These are phyloP conservation scores for Citrus sinensis DNA, from an alignment of 345 rosid species.

Conservation along the genomic window DNA sequence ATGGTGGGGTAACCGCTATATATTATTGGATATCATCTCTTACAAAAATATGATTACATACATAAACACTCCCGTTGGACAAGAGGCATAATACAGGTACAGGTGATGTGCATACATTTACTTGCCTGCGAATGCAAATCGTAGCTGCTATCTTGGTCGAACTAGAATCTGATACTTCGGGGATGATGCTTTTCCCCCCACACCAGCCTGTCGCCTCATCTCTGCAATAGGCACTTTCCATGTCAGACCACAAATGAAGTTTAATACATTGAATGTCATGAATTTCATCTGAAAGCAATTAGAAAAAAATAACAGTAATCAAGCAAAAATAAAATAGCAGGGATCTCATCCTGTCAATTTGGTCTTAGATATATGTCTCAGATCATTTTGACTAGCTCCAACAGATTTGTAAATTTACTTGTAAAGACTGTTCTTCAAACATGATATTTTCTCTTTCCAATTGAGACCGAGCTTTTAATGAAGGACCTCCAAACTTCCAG, in stretches of 20 bases:
- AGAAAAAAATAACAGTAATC: background rate
- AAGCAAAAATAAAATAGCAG: background rate
- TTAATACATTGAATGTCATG: background rate
- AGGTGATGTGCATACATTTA: constrained; percentile 34
- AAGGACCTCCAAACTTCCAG: background rate
- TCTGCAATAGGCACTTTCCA: constrained; percentile 47
- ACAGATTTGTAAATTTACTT: background rate
- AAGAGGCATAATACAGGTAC: constrained; percentile 15
- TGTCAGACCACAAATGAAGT: background rate
- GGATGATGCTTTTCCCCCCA: constrained; percentile 55
- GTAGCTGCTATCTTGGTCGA: constrained; percentile 51
- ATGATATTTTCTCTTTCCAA: background rate
- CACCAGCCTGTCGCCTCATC: constrained; percentile 57
- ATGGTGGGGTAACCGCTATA: constrained; percentile 16
- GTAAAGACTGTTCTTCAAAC: background rate
- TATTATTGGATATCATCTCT: constrained; percentile 31
- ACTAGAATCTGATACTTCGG: constrained; percentile 44
- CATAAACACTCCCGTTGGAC: constrained; percentile 22
- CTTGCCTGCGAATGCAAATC: constrained; percentile 46
- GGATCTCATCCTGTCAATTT: background rate
- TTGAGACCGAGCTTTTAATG: background rate
- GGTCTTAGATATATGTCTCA: background rate
- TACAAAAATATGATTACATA: constrained; percentile 19
- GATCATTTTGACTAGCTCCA: background rate
- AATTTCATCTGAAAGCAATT: background rate